A percentile compares a stretch with the other conserved stretches of the same genome.
Conservation (phyloP, 2,329 filamentous ascomycete species). For the Hysterium pulicare region DNA sequence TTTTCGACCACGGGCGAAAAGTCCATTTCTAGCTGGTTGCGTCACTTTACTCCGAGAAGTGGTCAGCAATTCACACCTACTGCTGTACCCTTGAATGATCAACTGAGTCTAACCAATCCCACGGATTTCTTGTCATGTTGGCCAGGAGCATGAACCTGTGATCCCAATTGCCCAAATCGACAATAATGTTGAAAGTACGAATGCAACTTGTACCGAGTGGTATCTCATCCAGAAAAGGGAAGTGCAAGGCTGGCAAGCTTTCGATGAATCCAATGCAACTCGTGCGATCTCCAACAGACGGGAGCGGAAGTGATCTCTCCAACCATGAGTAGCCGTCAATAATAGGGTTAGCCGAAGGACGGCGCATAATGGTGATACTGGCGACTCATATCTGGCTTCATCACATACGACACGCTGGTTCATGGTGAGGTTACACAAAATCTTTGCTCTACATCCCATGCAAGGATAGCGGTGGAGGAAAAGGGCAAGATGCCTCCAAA, state of each 20-base stretch:
- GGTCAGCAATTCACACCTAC: too few species aligned
- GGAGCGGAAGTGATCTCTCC: too few species aligned
- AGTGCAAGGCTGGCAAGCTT: too few species aligned
- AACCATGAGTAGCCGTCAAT: conserved; percentile 1
- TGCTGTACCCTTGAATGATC: too few species aligned
- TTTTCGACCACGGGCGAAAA: too few species aligned
- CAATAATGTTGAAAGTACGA: neutral
- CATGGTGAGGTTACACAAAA: neutral
- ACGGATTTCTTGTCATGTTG: neutral
- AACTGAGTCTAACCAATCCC: neutral
- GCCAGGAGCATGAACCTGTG: neutral
- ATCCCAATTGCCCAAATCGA: neutral
- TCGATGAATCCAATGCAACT: neutral
- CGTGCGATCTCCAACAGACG: too few species aligned
- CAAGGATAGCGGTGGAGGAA: neutral
- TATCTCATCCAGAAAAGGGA: too few species aligned
- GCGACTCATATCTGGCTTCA: too few species aligned
- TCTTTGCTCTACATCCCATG: neutral
- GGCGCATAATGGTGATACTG: too few species aligned
- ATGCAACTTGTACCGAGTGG: neutral
- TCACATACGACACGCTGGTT: neutral
- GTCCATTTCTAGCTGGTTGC: neutral
- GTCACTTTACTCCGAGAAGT: neutral
- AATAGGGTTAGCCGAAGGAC: neutral
- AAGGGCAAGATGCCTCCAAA: conserved; percentile 4